Evolutionary conservation across 495 filamentous ascomycete genomes (phyloP), one percentile per base, ranked within the genome.

Genomic region (Wilcoxina mikolae): DNA sequence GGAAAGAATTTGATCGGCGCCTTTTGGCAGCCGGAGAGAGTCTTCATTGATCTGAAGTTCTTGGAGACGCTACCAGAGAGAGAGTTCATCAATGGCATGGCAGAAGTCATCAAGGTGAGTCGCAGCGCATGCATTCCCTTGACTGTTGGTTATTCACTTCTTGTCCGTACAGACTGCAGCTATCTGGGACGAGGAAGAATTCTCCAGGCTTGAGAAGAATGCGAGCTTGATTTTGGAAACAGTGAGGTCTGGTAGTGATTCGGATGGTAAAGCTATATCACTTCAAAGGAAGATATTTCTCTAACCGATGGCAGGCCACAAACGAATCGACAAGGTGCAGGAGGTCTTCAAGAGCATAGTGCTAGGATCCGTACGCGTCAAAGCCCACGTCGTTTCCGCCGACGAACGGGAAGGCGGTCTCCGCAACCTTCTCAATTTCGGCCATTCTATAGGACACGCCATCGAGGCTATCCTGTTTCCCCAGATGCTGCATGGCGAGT

Each of bases 11-110:
- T 98, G 49, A 84, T 96, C 42, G 91, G 91, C 20, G 78, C 93
- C 31, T 96, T 98, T 72, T 95, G 88, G 87, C 91, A 96, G 66
- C 91, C 91, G 26, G 77, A 82, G 60, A 80, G 85, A 56, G 86
- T 95, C 60, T 98, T 91, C 65, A 89, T 98, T 57, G 91, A 98
- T 70, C 76, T 95, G 43, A 78, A 81, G 46, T 96, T 98, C 67
- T 75, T 98, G 60, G 87, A 91, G 65, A 94, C 85, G 5, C 74
- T 98, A 25, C 90, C 90, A 3, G 82, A 83, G 45, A 75, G 91
- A 54, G 90, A 98, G 69, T 90, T 98, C 68, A 87, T 96, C 68
- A 98, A 98, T 69, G 91, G 91, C 51, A 95, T 98, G 87, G 91
- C 89, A 48, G 91, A 98, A 71, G 89, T 98, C 53, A 80, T 96